Evolutionary conservation across 257 asterid species (phyloP).

Genomic region (Orobanche coerulescens): DNA sequence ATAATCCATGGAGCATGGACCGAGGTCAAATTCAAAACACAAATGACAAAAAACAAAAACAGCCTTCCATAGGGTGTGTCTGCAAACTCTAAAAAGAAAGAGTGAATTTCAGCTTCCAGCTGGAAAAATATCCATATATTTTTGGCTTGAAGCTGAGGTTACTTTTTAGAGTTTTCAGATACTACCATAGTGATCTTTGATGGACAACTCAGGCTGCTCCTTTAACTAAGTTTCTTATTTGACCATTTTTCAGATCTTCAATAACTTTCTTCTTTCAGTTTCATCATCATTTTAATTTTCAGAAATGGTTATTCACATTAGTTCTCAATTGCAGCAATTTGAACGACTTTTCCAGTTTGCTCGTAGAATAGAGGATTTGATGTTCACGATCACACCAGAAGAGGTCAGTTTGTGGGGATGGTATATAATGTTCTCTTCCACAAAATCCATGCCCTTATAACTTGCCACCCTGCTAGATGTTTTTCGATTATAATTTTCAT

Average conservation of each 20-base stretch:
- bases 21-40: background rate
- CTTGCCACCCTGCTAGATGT: constrained; percentile 3
- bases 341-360: constrained; percentile 90
- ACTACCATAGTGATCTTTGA: background rate
- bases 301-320: constrained; percentile 11
- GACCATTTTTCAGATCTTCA: background rate
- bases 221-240: background rate
- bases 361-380: constrained; percentile 82
- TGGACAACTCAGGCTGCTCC: background rate
- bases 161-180: too few species aligned
- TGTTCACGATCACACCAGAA: constrained; percentile 60
- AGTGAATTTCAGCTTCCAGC: too few species aligned
- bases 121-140: too few species aligned
- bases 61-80: too few species aligned
- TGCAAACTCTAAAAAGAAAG: too few species aligned
- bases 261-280: constrained; percentile 3
- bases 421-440: constrained; percentile 2
- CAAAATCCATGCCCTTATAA: constrained; percentile 3
- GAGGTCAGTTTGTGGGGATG: constrained; percentile 53
- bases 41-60: background rate
- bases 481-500: background rate
- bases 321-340: constrained; percentile 64
- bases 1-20: background rate
- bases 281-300: constrained; percentile 4
- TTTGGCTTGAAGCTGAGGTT: too few species aligned